These are phyloP conservation scores for Wickerhamomyces sp. DNA, from an alignment of 1,139 yeast genomes.

Conservation along the genomic window DNA sequence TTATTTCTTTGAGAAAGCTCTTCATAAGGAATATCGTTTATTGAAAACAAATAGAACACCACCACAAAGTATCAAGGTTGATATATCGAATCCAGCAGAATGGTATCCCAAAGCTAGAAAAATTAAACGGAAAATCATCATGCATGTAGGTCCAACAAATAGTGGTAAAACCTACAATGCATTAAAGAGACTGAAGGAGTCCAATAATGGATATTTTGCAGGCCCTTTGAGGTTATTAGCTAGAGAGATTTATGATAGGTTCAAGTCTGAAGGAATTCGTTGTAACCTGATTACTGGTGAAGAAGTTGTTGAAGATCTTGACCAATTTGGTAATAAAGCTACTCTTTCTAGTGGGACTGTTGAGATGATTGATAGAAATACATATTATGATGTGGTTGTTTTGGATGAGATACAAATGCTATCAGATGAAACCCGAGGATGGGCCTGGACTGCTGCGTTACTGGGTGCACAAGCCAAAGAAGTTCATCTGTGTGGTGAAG, in stretches of 20 bases:
- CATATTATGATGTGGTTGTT: conserved; percentile 78
- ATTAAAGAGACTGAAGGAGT: conserved; percentile 57
- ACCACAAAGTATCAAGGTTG: conserved; percentile 28
- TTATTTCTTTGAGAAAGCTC: conserved; percentile 14
- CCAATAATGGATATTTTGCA: conserved; percentile 85
- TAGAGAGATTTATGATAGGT: conserved; percentile 82
- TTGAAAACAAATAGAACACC: conserved; percentile 25
- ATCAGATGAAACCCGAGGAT: conserved; percentile 73
- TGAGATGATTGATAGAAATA: conserved; percentile 78
- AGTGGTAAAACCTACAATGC: conserved; percentile 95
- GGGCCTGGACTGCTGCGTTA: conserved; percentile 93
- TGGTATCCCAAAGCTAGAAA: conserved; percentile 89
- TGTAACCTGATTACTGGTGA: conserved; percentile 94
- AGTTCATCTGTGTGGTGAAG: conserved; percentile 91
- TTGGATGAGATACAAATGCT: conserved; percentile 97
- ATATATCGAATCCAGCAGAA: conserved; percentile 68
- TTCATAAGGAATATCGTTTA: conserved; percentile 1
- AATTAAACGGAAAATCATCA: conserved; percentile 67
- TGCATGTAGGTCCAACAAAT: conserved; percentile 98
- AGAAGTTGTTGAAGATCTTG: conserved; percentile 71
- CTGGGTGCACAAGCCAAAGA: conserved; percentile 85
- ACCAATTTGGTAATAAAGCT: conserved; percentile 66
- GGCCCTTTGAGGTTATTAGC: conserved; percentile 92
- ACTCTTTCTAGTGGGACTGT: conserved; percentile 83
- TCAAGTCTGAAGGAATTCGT: conserved; percentile 56